These are phyloP conservation scores for Bertia moriformis DNA, from an alignment of 2,329 filamentous ascomycete species.

Conservation along the genomic window DNA sequence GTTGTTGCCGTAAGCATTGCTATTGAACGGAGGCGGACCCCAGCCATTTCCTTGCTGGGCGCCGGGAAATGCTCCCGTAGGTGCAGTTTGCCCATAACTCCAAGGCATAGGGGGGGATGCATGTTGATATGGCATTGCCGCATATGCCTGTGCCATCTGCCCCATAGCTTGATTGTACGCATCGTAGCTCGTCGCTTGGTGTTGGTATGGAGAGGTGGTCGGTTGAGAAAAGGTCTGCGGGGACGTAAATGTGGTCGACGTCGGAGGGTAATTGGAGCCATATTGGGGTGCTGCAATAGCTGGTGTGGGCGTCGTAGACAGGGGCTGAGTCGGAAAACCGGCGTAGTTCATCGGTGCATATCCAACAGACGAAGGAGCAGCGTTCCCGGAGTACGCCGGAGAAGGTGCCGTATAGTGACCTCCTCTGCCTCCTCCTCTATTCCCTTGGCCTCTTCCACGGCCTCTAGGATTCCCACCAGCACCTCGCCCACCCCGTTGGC, in stretches of 20 bases:
- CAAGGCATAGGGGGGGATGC: neutral
- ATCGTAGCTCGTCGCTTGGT: no score
- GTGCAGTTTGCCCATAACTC: neutral
- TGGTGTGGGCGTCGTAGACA: no score
- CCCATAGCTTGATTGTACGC: neutral
- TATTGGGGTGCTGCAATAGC: neutral
- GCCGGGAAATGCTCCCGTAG: neutral
- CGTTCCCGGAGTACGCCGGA: neutral
- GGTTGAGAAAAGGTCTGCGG: neutral
- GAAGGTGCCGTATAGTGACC: neutral
- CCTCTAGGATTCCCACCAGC: neutral
- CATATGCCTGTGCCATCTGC: neutral
- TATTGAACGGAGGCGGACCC: neutral
- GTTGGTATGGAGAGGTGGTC: neutral
- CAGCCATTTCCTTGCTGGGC: neutral
- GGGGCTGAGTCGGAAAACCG: neutral
- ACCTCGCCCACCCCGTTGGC: neutral
- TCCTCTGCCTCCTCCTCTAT: neutral
- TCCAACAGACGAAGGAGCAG: neutral
- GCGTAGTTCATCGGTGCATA: neutral
- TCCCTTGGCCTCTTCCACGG: neutral
- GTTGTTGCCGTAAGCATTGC: no score
- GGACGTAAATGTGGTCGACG: neutral
- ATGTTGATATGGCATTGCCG: no score
- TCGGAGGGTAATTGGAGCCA: neutral